A percentile compares a stretch with the other conserved stretches of the same genome.
phyloP scores from a whole-genome alignment of 106 monocot genomes.

The Acorus calamus region DNA sequence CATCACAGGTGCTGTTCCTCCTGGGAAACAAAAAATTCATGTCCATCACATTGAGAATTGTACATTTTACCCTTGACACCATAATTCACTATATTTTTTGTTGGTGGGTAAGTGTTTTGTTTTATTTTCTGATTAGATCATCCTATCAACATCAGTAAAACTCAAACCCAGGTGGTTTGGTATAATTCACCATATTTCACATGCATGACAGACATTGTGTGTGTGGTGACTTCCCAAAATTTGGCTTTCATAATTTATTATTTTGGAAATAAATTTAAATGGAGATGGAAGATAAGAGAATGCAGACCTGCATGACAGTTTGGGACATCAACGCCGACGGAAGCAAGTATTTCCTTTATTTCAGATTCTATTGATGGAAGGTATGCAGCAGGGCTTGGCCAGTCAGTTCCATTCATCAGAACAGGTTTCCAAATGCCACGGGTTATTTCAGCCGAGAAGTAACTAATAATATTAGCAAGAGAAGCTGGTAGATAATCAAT shows the following conservation, averaged over 20 bases:
- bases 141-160: no score
- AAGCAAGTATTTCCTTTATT: slow-evolving; percentile 68
- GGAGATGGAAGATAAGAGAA: not conserved
- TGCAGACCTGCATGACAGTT: slow-evolving; percentile 38
- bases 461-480: slow-evolving; percentile 70
- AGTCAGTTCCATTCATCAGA: slow-evolving; percentile 79
- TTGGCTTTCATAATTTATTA: no score
- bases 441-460: slow-evolving; percentile 89
- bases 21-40: slow-evolving; percentile 23
- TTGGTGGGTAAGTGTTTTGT: no score
- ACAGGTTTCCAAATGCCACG: slow-evolving; percentile 89
- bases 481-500: slow-evolving; percentile 78
- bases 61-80: no score
- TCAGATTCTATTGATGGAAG: slow-evolving; percentile 67
- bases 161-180: no score
- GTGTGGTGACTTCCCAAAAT: no score
- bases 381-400: slow-evolving; percentile 76
- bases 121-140: no score
- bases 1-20: slow-evolving; percentile 44
- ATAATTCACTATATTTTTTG: no score
- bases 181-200: no score
- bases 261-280: no score
- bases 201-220: no score
- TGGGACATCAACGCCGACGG: slow-evolving; percentile 59
- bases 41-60: no score